Evolutionary conservation across 2,329 filamentous ascomycete genomes (phyloP).

Genomic region (Aureobasidium vineae): DNA sequence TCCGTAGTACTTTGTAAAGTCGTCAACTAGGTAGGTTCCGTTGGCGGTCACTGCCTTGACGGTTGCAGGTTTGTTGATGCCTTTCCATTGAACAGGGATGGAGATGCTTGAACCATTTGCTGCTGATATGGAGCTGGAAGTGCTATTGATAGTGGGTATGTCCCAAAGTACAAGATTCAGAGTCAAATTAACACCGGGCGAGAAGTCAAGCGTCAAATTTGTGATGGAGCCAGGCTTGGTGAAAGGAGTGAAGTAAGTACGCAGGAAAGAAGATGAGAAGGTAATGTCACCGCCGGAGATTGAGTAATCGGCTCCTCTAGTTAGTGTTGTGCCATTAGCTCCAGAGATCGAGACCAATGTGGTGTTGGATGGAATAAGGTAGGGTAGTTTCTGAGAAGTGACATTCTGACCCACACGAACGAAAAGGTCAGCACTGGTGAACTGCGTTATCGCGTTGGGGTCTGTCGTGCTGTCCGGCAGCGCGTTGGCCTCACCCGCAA

Average conservation of each 20-base stretch:
- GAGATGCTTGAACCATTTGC: conserved; percentile 44
- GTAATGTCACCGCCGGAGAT: conserved; percentile 49
- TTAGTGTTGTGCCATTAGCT: conserved; percentile 53
- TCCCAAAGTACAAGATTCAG: conserved; percentile 56
- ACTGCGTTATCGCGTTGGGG: conserved; percentile 46
- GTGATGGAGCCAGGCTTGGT: conserved; percentile 49
- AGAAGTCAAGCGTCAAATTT: conserved; percentile 55
- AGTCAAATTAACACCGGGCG: conserved; percentile 48
- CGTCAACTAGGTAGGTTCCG: conserved; percentile 54
- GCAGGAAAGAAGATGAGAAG: conserved; percentile 50
- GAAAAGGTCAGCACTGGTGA: conserved; percentile 56
- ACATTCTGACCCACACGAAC: conserved; percentile 51
- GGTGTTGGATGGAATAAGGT: conserved; percentile 41
- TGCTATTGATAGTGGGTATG: conserved; percentile 42
- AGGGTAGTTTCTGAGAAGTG: conserved; percentile 47
- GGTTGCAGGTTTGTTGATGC: conserved; percentile 51
- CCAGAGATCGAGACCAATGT: neutral
- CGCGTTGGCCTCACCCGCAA: conserved; percentile 48
- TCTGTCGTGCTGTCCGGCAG: conserved; percentile 56
- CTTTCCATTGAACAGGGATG: conserved; percentile 55
- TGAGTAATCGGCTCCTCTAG: conserved; percentile 49
- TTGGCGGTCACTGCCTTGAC: conserved; percentile 52
- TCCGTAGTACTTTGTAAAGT: conserved; percentile 56
- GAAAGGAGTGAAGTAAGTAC: conserved; percentile 44
- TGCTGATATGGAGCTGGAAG: conserved; percentile 37